Evolutionary conservation across 441 rosid genomes (phyloP).

Genomic region (Melastoma candidum): DNA sequence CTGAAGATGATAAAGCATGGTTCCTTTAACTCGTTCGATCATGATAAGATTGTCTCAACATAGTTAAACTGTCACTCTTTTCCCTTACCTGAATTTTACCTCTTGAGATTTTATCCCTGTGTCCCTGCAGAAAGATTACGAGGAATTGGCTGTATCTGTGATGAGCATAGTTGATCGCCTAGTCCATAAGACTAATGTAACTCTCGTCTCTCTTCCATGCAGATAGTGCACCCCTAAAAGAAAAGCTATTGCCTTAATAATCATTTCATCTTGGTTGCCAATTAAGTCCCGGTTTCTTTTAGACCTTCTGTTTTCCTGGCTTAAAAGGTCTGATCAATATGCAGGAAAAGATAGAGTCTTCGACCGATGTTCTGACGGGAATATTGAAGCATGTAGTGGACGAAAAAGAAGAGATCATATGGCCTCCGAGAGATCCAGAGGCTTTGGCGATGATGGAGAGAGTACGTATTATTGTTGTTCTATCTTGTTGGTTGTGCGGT

Average conservation of each 20-base stretch:
- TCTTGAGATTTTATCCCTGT: slow-evolving; percentile 14
- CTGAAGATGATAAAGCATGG: slow-evolving; percentile 88
- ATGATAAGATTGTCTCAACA: slow-evolving; percentile 12
- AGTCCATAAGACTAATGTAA: slow-evolving; percentile 76
- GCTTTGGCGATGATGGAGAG: slow-evolving; percentile 66
- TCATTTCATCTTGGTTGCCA: neutral
- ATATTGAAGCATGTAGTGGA: slow-evolving; percentile 60
- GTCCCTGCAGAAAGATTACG: slow-evolving; percentile 72
- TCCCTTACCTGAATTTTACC: slow-evolving; percentile 1
- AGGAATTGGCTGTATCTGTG: slow-evolving; percentile 68
- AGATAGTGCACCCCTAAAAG: slow-evolving; percentile 1
- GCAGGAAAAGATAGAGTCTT: slow-evolving; percentile 76
- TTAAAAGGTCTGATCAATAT: neutral
- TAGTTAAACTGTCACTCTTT: slow-evolving; percentile 2
- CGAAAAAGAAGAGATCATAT: slow-evolving; percentile 53
- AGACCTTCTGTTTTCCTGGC: slow-evolving; percentile 4
- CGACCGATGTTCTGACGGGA: slow-evolving; percentile 77
- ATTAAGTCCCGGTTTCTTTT: slow-evolving; percentile 3
- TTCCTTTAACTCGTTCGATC: slow-evolving; percentile 28
- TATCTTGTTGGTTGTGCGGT: neutral
- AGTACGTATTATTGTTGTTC: slow-evolving; percentile 20
- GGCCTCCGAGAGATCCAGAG: slow-evolving; percentile 84
- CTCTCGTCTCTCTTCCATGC: slow-evolving; percentile 9
- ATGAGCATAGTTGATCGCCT: slow-evolving; percentile 78
- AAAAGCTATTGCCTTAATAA: neutral